Percentiles rank a stretch among this genome's conserved stretches.
phyloP scores from a whole-genome alignment of 768 basidiomycete genomes.

The Pleurotus pulmonarius region DNA sequence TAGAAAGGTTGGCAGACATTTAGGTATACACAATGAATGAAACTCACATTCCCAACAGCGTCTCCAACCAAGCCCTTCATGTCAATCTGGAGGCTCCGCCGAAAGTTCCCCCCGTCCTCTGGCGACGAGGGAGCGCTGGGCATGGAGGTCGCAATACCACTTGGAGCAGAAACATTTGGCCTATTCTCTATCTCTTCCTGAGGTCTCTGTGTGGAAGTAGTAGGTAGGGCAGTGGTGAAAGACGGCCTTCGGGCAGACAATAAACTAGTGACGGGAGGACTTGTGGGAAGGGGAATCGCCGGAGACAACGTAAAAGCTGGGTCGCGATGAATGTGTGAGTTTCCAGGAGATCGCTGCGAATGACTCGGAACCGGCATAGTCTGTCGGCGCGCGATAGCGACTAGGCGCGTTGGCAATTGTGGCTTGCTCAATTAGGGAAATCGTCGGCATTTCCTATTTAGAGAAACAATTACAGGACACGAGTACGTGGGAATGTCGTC shows the following conservation, averaged over 20 bases:
- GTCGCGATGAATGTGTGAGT: constrained; percentile 1
- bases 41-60: constrained; percentile 77
- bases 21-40: background rate
- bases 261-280: background rate
- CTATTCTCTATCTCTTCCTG: background rate
- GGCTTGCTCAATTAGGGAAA: no score
- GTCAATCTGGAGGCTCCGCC: constrained; percentile 63
- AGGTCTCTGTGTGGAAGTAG: background rate
- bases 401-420: no score
- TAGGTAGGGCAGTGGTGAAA: background rate
- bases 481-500: no score
- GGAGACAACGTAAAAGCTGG: constrained; percentile 1
- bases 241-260: constrained; percentile 4
- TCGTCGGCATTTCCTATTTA: no score
- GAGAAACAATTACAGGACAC: no score
- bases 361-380: background rate
- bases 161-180: background rate
- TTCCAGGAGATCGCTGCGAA: background rate
- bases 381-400: no score
- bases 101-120: constrained; percentile 61
- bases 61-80: constrained; percentile 79
- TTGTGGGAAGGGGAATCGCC: background rate
- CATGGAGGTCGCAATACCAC: constrained; percentile 5
- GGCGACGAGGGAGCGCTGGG: constrained; percentile 19
- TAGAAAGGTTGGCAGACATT: constrained; percentile 22